A percentile compares a stretch with the other conserved stretches of the same genome.
Evolutionary conservation across 2,329 filamentous ascomycete species (phyloP).

Genomic region (Ceratocystis eucalypticola): DNA sequence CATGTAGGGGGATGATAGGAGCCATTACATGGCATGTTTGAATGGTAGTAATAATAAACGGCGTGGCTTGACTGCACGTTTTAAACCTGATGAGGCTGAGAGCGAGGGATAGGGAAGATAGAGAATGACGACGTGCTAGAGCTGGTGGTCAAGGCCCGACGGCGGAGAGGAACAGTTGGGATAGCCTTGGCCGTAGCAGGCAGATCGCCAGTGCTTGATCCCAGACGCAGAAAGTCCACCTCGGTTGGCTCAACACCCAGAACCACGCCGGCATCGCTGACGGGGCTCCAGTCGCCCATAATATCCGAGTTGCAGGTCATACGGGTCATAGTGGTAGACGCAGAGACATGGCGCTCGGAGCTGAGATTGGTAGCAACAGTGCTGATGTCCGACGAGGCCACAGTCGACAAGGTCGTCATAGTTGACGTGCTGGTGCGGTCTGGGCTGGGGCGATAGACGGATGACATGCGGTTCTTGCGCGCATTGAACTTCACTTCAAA

Average conservation of each 20-base stretch:
- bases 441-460: slow-evolving; percentile 27
- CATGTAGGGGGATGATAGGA: neutral
- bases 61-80: neutral
- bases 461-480: slow-evolving; percentile 20
- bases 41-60: neutral
- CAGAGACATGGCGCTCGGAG: slow-evolving; percentile 38
- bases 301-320: slow-evolving; percentile 37
- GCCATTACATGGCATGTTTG: neutral
- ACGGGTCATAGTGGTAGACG: slow-evolving; percentile 40
- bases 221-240: slow-evolving; percentile 14
- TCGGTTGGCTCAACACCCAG: slow-evolving; percentile 16
- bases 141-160: slow-evolving; percentile 35
- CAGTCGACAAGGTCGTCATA: slow-evolving; percentile 30
- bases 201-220: slow-evolving; percentile 18
- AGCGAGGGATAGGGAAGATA: slow-evolving; percentile 34
- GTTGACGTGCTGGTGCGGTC: slow-evolving; percentile 44
- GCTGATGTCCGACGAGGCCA: slow-evolving; percentile 17
- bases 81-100: slow-evolving; percentile 7
- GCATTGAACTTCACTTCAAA: slow-evolving; percentile 17
- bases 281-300: slow-evolving; percentile 20
- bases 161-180: slow-evolving; percentile 23
- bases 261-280: slow-evolving; percentile 22
- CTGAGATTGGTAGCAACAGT: slow-evolving; percentile 32
- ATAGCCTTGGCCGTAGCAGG: slow-evolving; percentile 18
- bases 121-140: slow-evolving; percentile 32